Percentiles rank a stretch among this genome's conserved stretches.
These are phyloP conservation scores for Monosporascus sp. DNA, from an alignment of 2,329 filamentous ascomycete species.

Conservation along the genomic window DNA sequence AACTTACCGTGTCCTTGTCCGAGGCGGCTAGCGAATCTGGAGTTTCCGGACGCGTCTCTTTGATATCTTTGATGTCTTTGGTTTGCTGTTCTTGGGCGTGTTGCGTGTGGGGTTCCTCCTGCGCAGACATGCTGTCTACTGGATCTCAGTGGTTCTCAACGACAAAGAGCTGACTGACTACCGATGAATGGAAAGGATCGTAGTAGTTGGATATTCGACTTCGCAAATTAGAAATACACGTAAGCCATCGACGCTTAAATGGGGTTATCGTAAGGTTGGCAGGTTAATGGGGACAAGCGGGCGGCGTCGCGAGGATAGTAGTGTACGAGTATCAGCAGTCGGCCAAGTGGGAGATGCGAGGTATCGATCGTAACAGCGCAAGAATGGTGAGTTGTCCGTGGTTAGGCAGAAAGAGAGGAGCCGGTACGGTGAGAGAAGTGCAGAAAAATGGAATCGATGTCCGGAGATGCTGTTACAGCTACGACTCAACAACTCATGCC, in stretches of 20 bases:
- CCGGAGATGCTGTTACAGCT: not conserved
- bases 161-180: not conserved
- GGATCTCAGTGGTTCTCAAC: constrained; percentile 1
- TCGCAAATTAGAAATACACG: not conserved
- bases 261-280: not conserved
- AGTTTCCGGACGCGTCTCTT: constrained; percentile 4
- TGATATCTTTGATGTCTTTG: constrained; percentile 11
- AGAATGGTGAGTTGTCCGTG: not conserved
- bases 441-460: not conserved
- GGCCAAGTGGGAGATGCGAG: not conserved
- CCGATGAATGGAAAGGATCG: too few relatives aligned
- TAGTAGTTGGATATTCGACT: not conserved
- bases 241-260: not conserved
- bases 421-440: not conserved
- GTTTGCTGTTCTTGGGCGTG: constrained; percentile 4
- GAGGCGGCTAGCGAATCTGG: constrained; percentile 26
- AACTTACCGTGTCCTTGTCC: constrained; percentile 35
- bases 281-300: not conserved
- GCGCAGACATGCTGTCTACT: constrained; percentile 23
- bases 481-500: not conserved
- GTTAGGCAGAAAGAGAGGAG: not conserved
- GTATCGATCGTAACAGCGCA: not conserved
- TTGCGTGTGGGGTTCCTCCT: constrained; percentile 15
- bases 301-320: too few relatives aligned
- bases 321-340: not conserved